phyloP scores from a whole-genome alignment of 192 early-diverging fungal species.

The Gigaspora rosea region DNA sequence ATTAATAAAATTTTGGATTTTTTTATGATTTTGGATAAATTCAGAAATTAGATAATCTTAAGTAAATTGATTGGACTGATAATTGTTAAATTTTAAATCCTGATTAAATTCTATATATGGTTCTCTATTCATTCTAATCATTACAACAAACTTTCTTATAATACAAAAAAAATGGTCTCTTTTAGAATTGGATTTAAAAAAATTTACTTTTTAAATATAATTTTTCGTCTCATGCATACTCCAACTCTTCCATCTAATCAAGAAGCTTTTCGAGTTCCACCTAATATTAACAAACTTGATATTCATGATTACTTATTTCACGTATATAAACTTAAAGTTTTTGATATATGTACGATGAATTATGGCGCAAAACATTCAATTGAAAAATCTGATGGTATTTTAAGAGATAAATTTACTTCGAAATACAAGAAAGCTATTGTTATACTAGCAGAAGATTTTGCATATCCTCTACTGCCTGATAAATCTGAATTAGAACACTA shows the following conservation, averaged over 20 bases:
- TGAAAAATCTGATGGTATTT: constrained; percentile 40
- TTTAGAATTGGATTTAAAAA: constrained; percentile 45
- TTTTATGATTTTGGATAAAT: not conserved
- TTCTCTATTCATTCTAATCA: too few relatives aligned
- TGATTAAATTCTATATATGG: too few relatives aligned
- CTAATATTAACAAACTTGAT: constrained; percentile 91
- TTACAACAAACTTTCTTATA: too few relatives aligned
- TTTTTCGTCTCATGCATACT: constrained; percentile 78
- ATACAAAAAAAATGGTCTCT: not conserved
- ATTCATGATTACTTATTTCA: constrained; percentile 82
- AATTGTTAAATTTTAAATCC: too few relatives aligned
- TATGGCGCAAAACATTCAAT: constrained; percentile 62
- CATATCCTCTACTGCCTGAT: constrained; percentile 50
- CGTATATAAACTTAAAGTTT: constrained; percentile 80
- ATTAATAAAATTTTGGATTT: constrained; percentile 11
- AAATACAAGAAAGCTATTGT: constrained; percentile 64
- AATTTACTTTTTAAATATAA: constrained; percentile 85
- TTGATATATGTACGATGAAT: constrained; percentile 89
- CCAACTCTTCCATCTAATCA: constrained; percentile 80
- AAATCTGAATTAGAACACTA: constrained; percentile 31
- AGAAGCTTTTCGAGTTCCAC: constrained; percentile 89
- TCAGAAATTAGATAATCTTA: not conserved
- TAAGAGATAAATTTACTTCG: constrained; percentile 37
- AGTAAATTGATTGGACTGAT: too few relatives aligned
- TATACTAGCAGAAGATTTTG: constrained; percentile 53